These are phyloP conservation scores for Dendrobium catenatum DNA, from an alignment of 106 monocot species.

Conservation along the genomic window DNA sequence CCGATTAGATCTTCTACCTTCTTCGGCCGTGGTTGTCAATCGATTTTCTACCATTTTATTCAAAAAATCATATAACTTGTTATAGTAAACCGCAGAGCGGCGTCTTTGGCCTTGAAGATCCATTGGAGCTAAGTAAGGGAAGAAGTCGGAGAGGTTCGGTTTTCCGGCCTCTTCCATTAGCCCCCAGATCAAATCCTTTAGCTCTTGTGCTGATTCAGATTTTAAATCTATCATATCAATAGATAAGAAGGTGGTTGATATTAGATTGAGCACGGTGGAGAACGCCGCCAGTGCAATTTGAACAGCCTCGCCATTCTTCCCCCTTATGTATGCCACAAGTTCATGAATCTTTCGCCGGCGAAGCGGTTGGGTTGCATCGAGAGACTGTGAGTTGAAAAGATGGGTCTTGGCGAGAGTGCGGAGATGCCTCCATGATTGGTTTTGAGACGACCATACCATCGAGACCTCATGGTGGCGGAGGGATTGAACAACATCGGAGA, in stretches of 20 bases:
- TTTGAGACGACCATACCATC: not conserved
- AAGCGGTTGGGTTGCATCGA: not conserved
- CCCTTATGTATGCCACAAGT: not conserved
- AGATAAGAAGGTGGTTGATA: conserved; percentile 22
- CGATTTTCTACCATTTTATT: conserved; percentile 21
- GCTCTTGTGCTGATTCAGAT: conserved; percentile 8
- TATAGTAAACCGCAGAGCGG: not conserved
- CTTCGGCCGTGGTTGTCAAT: not conserved
- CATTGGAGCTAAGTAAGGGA: conserved; percentile 2
- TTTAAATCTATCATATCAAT: conserved; percentile 7
- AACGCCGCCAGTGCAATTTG: conserved; percentile 11
- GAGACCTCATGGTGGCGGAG: not conserved
- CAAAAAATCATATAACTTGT: conserved; percentile 1
- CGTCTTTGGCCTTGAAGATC: conserved; percentile 19
- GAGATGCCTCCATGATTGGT: not conserved
- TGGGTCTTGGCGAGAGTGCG: not conserved
- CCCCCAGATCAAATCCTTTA: conserved; percentile 7
- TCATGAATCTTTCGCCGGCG: not conserved
- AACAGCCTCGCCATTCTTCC: not conserved
- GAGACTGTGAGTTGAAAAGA: not conserved
- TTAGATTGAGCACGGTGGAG: conserved; percentile 15
- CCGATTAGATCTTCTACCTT: not conserved
- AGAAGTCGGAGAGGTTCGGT: conserved; percentile 15
- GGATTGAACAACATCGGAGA: too few species aligned
- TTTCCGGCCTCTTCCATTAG: conserved; percentile 11